These are phyloP conservation scores for Chaetomiaceae sp. DNA, from an alignment of 2,329 filamentous ascomycete species.

Conservation along the genomic window DNA sequence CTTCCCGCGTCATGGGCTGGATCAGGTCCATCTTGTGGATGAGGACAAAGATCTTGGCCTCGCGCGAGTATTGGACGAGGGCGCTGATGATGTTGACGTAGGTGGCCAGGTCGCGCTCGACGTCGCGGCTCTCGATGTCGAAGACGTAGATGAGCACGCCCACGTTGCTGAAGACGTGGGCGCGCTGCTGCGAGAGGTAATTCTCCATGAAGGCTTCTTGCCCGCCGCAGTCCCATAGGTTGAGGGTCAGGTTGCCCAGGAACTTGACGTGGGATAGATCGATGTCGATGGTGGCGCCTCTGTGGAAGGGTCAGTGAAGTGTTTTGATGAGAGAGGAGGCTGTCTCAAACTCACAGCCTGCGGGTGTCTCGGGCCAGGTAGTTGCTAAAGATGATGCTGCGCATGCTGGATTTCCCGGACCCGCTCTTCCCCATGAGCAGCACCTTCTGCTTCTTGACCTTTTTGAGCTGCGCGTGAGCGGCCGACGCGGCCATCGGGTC, in stretches of 20 bases:
- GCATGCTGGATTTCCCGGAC: conserved; percentile 97
- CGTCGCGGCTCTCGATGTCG: conserved; percentile 93
- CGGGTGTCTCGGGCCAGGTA: conserved; percentile 96
- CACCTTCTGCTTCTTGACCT: conserved; percentile 81
- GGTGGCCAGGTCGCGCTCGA: conserved; percentile 86
- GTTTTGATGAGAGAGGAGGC: not conserved
- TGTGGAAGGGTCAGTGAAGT: conserved; percentile 24
- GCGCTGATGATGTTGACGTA: conserved; percentile 89
- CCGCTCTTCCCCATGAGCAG: conserved; percentile 92
- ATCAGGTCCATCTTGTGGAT: conserved; percentile 99
- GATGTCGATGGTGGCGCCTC: conserved; percentile 93
- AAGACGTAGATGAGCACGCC: conserved; percentile 99
- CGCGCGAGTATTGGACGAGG: conserved; percentile 75
- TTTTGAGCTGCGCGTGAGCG: conserved; percentile 42
- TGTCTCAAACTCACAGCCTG: conserved; percentile 56
- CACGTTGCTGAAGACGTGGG: conserved; percentile 94
- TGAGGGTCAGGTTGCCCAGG: conserved; percentile 93
- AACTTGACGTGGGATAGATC: conserved; percentile 99
- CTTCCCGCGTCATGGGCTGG: conserved; percentile 69
- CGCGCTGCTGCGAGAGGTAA: conserved; percentile 90
- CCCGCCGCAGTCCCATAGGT: conserved; percentile 97
- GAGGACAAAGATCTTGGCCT: conserved; percentile 84
- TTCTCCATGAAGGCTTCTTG: conserved; percentile 99
- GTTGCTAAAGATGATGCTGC: conserved; percentile 98
- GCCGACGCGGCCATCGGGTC: conserved; percentile 1